Evolutionary conservation across 2,329 filamentous ascomycete species (phyloP), one percentile per base, ranked within the genome.

Genomic region (Fusarium illudens): DNA sequence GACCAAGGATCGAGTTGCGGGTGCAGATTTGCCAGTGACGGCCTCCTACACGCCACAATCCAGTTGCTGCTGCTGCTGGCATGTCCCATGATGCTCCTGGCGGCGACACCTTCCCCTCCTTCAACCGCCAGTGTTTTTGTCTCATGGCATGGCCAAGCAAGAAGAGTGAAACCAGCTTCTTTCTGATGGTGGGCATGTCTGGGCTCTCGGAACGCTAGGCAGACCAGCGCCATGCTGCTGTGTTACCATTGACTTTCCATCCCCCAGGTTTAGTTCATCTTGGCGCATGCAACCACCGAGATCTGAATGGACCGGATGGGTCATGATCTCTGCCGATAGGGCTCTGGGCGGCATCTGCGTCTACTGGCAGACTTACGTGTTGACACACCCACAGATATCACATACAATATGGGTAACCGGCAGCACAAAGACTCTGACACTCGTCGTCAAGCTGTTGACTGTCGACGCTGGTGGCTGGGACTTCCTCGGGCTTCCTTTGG

Each of bases 41-140:
- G 44, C 49, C 65, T 36, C 51, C 51, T 58, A 12, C 22, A 68
- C 46, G 42, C 42, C 51, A 61, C 53, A 65, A 58, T 66, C 42
- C 53, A 54, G 58, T 54, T 25, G 30, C 34, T 60, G 51, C 34
- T 60, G 51, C n/a, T 44, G 39, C 39, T n/a, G 39, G 39, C 39
- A 58, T 52, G 52, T 67, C 63, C 62, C 57, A 58, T 53, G 44
- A 44, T 33, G 61, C 29, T 34, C 15, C 30, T 34, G 17, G 22
- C 48, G 39, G 19, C 19, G 19, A 42, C 37, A 42, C 12, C 19
- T 44, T 44, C 39, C 39, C 39, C 39, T 44, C 39, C 39, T 27
- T 27, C 20, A 44, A n/a, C 39, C 20, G 39, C 13, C 20, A 42
- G 37, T 42, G 20, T 25, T 13, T 42, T 42, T 42, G 37, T 42